Conservation (phyloP, 768 basidiomycete species). For the Amanita rubescens region DNA sequence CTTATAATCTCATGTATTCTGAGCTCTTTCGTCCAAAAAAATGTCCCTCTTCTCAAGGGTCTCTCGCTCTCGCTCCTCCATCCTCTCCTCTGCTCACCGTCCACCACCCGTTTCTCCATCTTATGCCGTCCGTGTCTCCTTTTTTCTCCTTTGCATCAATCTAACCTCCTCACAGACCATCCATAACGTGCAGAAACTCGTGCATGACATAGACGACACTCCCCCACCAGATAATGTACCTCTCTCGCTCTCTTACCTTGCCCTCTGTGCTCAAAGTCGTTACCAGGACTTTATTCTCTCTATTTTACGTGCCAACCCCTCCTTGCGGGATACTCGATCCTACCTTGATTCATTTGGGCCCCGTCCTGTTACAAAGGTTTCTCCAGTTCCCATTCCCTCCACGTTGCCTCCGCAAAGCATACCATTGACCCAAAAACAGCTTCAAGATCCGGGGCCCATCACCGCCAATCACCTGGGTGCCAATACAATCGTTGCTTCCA, state of each 20-base stretch:
- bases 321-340: conserved; percentile 80
- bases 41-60: conserved; percentile 10
- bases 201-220: conserved; percentile 30
- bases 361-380: conserved; percentile 35
- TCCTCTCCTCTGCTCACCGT: conserved; percentile 9
- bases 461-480: conserved; percentile 31
- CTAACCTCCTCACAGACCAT: conserved; percentile 29
- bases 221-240: conserved; percentile 47
- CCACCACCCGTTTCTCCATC: too few relatives aligned
- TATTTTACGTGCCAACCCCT: conserved; percentile 88
- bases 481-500: conserved; percentile 58
- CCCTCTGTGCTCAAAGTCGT: conserved; percentile 9
- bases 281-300: conserved; percentile 92
- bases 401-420: conserved; percentile 15
- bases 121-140: conserved; percentile 26
- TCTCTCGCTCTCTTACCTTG: conserved; percentile 5
- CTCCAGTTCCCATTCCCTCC: conserved; percentile 16
- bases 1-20: conserved; percentile 26
- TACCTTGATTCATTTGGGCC: conserved; percentile 90
- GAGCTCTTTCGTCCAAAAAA: conserved; percentile 12
- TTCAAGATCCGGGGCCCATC: conserved; percentile 26
- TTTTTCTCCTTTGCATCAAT: conserved; percentile 19
- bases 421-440: conserved; percentile 20
- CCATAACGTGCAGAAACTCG: conserved; percentile 28
- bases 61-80: conserved; percentile 9